Evolutionary conservation across 2,329 filamentous ascomycete genomes (phyloP).

Genomic region (Pseudohalonectria lignicola): DNA sequence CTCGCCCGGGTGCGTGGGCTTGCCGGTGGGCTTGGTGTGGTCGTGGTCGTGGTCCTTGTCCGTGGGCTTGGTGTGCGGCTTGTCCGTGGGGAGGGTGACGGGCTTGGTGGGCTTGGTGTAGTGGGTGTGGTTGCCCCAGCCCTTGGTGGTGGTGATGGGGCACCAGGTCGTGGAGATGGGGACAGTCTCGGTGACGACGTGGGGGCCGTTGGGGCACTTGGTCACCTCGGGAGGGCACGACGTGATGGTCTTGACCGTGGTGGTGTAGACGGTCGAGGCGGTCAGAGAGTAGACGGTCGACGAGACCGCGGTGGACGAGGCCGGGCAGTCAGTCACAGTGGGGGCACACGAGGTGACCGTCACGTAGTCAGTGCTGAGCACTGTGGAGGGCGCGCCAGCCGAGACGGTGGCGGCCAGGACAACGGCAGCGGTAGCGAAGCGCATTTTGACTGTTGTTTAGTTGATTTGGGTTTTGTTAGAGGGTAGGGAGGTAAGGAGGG

Average conservation of each 20-base stretch:
- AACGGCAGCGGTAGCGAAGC: conserved; percentile 42
- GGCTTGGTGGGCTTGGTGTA: conserved; percentile 16
- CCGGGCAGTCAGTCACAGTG: conserved; percentile 40
- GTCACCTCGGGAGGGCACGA: conserved; percentile 48
- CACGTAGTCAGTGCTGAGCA: conserved; percentile 47
- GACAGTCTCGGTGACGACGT: conserved; percentile 24
- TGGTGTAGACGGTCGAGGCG: conserved; percentile 43
- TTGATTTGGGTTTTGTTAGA: conserved; percentile 8
- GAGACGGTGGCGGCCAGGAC: conserved; percentile 36
- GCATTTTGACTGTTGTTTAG: conserved; percentile 41
- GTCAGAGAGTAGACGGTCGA: conserved; percentile 21
- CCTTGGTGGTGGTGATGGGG: conserved; percentile 14
- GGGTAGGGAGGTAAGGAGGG: conserved; percentile 6
- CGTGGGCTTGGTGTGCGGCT: conserved; percentile 15
- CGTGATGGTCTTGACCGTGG: conserved; percentile 49
- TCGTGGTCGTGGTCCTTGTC: conserved; percentile 6
- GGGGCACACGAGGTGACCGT: conserved; percentile 51
- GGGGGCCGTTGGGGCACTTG: conserved; percentile 43
- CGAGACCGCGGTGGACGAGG: conserved; percentile 15
- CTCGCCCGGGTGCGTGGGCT: conserved; percentile 14
- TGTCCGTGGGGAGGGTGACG: conserved; percentile 27
- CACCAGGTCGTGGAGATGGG: conserved; percentile 33
- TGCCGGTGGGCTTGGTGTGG: conserved; percentile 6
- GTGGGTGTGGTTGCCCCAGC: conserved; percentile 9
- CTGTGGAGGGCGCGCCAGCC: conserved; percentile 23